A percentile compares a stretch with the other conserved stretches of the same genome.
These are phyloP conservation scores for Dendrobium catenatum DNA, from an alignment of 106 monocot genomes.

Conservation along the genomic window DNA sequence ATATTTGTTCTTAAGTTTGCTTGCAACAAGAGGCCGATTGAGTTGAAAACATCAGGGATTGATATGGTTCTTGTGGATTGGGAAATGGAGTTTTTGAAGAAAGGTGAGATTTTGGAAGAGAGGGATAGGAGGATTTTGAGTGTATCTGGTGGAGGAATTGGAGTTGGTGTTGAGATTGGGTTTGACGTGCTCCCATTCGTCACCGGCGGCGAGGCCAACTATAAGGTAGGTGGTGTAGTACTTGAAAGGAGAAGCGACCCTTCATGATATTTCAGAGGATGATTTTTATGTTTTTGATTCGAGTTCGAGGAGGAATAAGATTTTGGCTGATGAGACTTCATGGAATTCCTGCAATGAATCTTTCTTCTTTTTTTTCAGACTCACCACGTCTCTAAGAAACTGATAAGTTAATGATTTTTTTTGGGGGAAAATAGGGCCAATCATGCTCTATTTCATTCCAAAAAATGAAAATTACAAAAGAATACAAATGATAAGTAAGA, in stretches of 20 bases:
- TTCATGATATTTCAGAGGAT: conserved; percentile 1
- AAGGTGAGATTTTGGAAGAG: conserved; percentile 3
- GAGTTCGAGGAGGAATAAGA: neutral
- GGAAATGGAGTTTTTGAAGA: conserved; percentile 11
- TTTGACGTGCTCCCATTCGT: conserved; percentile 14
- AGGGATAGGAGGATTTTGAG: conserved; percentile 1
- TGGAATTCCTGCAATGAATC: neutral
- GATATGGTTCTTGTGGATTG: conserved; percentile 14
- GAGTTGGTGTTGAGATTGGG: conserved; percentile 18
- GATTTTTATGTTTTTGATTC: conserved; percentile 8
- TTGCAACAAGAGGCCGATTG: conserved; percentile 17
- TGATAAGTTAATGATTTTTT: too few relatives aligned
- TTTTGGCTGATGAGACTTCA: neutral
- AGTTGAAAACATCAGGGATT: conserved; percentile 1
- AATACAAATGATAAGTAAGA: too few relatives aligned
- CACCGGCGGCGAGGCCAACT: conserved; percentile 7
- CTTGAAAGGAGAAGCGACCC: conserved; percentile 8
- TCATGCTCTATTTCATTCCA: too few relatives aligned
- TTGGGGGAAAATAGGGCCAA: too few relatives aligned
- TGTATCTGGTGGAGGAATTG: neutral
- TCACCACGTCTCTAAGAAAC: neutral
- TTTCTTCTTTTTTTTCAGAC: neutral
- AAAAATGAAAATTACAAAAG: too few relatives aligned
- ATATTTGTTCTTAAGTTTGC: conserved; percentile 20
- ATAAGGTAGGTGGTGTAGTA: conserved; percentile 22